Evolutionary conservation across 495 filamentous ascomycete species (phyloP).

Genomic region (Xylaria nigripes): DNA sequence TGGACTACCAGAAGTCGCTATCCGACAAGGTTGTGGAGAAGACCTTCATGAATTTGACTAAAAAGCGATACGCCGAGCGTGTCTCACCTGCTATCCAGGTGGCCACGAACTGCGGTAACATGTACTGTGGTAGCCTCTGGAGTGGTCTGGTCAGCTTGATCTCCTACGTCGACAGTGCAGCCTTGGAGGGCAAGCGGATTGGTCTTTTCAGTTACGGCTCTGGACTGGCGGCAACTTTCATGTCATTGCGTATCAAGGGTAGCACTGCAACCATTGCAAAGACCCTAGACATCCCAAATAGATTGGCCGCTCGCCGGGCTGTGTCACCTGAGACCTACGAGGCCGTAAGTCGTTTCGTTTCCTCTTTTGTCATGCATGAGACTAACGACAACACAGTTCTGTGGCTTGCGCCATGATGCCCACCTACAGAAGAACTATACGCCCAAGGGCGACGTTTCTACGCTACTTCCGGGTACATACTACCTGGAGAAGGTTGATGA

Average conservation of each 20-base stretch:
- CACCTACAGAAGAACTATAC: conserved; percentile 88
- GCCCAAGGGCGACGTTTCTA: conserved; percentile 68
- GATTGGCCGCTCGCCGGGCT: conserved; percentile 59
- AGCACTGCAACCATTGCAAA: conserved; percentile 66
- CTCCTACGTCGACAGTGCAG: conserved; percentile 57
- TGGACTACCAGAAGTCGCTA: conserved; percentile 78
- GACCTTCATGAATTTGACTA: conserved; percentile 88
- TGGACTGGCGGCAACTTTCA: conserved; percentile 82
- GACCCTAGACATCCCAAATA: conserved; percentile 70
- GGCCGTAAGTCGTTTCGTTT: conserved; percentile 46
- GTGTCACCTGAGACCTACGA: conserved; percentile 84
- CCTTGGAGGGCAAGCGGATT: conserved; percentile 75
- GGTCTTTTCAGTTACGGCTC: conserved; percentile 93
- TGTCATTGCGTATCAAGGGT: conserved; percentile 77
- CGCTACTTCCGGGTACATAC: conserved; percentile 71
- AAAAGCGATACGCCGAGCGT: conserved; percentile 90
- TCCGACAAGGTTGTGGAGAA: conserved; percentile 94
- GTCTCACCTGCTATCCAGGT: conserved; percentile 78
- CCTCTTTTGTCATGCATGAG: conserved; percentile 13
- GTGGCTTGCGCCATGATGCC: conserved; percentile 84
- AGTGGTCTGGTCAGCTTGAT: conserved; percentile 72
- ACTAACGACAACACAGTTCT: conserved; percentile 54
- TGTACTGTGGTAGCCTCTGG: conserved; percentile 97
- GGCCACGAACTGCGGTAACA: conserved; percentile 94
- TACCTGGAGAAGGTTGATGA: conserved; percentile 86